Evolutionary conservation across 2,329 filamentous ascomycete genomes (phyloP).

Genomic region (Pyrenophora seminiperda): DNA sequence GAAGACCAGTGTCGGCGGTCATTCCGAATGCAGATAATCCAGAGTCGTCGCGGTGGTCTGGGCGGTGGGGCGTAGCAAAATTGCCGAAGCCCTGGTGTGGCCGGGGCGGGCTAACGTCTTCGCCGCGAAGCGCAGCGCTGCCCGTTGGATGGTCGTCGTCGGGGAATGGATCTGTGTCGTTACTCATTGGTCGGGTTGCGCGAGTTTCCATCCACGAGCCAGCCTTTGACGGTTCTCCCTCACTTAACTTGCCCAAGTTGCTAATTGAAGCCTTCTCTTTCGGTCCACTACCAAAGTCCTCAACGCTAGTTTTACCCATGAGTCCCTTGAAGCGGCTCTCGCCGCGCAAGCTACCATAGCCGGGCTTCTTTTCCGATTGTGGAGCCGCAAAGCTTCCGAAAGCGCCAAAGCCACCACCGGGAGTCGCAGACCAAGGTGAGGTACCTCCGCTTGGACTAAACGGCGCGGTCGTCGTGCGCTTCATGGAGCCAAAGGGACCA

Average conservation of each 20-base stretch:
- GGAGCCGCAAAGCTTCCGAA: constrained; percentile 84
- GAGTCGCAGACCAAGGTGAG: constrained; percentile 65
- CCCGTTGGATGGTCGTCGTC: constrained; percentile 69
- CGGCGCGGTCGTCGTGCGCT: constrained; percentile 62
- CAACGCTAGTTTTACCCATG: constrained; percentile 76
- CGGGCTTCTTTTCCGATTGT: constrained; percentile 69
- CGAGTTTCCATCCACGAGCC: constrained; percentile 58
- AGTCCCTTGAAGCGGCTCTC: constrained; percentile 87
- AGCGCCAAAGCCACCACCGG: constrained; percentile 70
- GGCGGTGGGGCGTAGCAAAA: constrained; percentile 51
- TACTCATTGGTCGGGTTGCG: constrained; percentile 56
- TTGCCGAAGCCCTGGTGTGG: constrained; percentile 54
- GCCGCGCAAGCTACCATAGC: constrained; percentile 68
- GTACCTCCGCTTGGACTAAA: constrained; percentile 56
- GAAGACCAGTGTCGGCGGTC: constrained; percentile 63
- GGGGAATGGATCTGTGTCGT: constrained; percentile 75
- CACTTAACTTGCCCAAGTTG: constrained; percentile 60
- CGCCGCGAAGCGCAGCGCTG: constrained; percentile 75
- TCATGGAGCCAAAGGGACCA: constrained; percentile 59
- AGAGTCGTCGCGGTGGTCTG: constrained; percentile 61
- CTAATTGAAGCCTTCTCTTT: constrained; percentile 62
- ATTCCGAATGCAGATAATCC: constrained; percentile 66
- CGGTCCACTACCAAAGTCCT: constrained; percentile 61
- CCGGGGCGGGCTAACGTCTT: constrained; percentile 67
- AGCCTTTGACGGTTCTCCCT: constrained; percentile 55